Base-by-base conservation (phyloP, 768 basidiomycete species). In the Auriculariales sp. region DNA sequence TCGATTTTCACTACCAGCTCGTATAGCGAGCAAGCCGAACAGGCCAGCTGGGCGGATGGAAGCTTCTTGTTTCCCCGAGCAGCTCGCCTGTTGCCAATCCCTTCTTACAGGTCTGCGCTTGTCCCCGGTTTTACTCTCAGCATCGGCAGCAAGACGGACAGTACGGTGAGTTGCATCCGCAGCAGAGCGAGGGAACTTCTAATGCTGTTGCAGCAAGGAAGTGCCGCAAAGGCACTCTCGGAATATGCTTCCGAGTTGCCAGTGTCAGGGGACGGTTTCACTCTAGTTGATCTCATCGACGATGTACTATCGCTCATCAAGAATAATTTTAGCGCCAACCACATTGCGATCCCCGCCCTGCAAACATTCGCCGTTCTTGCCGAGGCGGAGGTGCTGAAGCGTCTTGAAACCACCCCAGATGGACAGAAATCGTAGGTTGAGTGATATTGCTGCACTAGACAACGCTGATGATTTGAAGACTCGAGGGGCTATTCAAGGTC, bases 71-170 rank as follows among this genome's bases (percentile, higher is more conserved):
- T 83, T 60, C 83, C 88, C 15, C 77, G 68, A 55, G 81, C 77
- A 5, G 76, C 86, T 46, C 75, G 67, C 46, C 66, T 89, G 22
- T 69, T 90, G 30, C 72, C 75, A 49, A 69, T 88, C 47, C 62
- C 67, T 30, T 66, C 69, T 45, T 92, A 85, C 62, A 74, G 86
- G 34, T 64, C 64, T 49, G 60, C 70, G 25, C 59, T 94, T 46
- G 68, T 94, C 36, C 66, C 69, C 9, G 90, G 90, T 11, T 60
- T 94, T 5, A 71, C 92, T 11, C 68, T 86, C 49, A 92, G 87
- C 59, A 69, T 90, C 31, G 84, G 82, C 30, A 87, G 85, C 61
- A 83, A 79, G 64, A 89, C 89, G 7, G 80, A 86, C 53, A 85
- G 82, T 59, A 88, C 81, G 4, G 93, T 94, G 59, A 65, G 84